Evolutionary conservation across 139 green algal genomes (phyloP).

Genomic region (Asterochloris sp.): DNA sequence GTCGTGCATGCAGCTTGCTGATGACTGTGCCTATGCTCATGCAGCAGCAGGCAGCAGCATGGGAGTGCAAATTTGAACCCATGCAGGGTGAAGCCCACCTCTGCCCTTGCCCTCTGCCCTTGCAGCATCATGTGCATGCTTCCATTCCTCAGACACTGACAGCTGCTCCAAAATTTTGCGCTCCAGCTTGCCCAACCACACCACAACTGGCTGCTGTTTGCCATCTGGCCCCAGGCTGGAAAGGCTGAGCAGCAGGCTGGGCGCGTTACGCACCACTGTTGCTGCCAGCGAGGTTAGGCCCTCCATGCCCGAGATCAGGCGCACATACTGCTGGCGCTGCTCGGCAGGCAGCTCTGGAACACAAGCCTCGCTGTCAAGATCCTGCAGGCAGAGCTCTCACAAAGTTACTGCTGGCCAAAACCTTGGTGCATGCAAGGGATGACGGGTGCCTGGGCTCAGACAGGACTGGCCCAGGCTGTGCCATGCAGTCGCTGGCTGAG

Average conservation of each 20-base stretch:
- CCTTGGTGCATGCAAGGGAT: neutral
- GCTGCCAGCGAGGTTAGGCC: conserved; percentile 60
- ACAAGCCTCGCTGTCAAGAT: neutral
- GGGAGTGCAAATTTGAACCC: too few relatives aligned
- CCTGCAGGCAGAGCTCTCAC: neutral
- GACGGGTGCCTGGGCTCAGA: neutral
- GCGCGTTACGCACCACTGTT: conserved; percentile 54
- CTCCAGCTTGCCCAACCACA: conserved; percentile 64
- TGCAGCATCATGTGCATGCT: conserved; percentile 23
- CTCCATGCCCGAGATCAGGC: conserved; percentile 39
- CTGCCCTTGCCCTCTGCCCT: neutral
- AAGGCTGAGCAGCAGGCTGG: conserved; percentile 6
- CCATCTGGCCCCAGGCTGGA: neutral
- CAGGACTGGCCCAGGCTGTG: neutral
- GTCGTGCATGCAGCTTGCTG: too few relatives aligned
- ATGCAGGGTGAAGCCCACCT: neutral
- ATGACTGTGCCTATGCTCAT: too few relatives aligned
- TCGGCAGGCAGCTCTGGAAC: conserved; percentile 29
- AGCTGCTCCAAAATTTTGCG: conserved; percentile 61
- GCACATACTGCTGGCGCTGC: conserved; percentile 43
- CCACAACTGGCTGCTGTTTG: neutral
- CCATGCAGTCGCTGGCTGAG: neutral
- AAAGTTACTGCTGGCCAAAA: neutral
- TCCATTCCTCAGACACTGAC: conserved; percentile 52
- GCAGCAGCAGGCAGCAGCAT: too few relatives aligned